These are phyloP conservation scores for Dactylorhiza incarnata DNA, from an alignment of 106 monocot genomes.

Conservation along the genomic window DNA sequence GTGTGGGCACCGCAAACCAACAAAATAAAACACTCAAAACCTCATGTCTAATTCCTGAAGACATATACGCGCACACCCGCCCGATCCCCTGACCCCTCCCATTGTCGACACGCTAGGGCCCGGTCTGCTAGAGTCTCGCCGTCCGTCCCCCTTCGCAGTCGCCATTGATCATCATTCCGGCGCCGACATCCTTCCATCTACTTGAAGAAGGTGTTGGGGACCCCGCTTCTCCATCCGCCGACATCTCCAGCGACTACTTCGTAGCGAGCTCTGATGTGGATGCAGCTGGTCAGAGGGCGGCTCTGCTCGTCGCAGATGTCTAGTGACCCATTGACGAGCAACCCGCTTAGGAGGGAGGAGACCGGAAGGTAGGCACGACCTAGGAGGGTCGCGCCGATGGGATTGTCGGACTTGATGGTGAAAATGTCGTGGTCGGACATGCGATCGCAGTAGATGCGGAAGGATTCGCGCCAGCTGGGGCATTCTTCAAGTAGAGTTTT, in stretches of 20 bases:
- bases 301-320: constrained; percentile 4
- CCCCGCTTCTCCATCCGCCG: constrained; percentile 5
- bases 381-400: constrained; percentile 16
- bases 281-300: background rate
- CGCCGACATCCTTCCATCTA: constrained; percentile 1
- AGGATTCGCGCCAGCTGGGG: constrained; percentile 17
- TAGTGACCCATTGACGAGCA: constrained; percentile 1
- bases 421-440: constrained; percentile 16
- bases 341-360: background rate
- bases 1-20: no score
- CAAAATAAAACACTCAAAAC: no score
- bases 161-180: no score
- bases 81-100: no score
- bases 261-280: constrained; percentile 7
- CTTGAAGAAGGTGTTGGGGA: constrained; percentile 19
- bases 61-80: no score
- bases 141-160: no score
- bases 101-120: no score
- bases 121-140: no score
- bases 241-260: background rate
- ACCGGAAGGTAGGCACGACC: constrained; percentile 9
- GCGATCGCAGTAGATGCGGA: constrained; percentile 23
- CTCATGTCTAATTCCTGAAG: no score
- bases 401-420: constrained; percentile 14
- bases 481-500: constrained; percentile 20